Evolutionary conservation across 2,329 filamentous ascomycete species (phyloP), one percentile per base, ranked within the genome.

Genomic region (Pleurostoma richardsiae): DNA sequence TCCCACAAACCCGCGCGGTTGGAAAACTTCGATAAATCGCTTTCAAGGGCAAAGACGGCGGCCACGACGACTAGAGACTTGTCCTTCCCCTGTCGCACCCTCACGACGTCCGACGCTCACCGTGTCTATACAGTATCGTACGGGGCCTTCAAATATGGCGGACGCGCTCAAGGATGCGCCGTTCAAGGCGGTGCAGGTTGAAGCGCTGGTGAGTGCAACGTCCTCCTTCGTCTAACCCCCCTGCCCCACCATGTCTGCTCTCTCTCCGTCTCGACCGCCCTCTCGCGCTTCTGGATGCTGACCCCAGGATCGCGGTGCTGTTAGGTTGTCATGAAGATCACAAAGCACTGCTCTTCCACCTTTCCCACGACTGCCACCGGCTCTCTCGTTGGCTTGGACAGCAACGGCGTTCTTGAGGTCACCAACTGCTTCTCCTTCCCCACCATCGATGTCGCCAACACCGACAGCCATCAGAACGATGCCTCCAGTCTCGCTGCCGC

Each of bases 341-440:
- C 95, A 71, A 96, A 95, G 74, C 91, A 96, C 76, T 90, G 88
- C 74, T 86, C 90, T 48, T 82, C 88, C 60, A 80, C 81, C 46
- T 96, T 96, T 73, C 92, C 92, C 42, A 92, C 90, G 44, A 85
- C 85, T 47, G 90, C 90, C 48, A 96, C 91, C 47, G 92, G 92
- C 52, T 89, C 87, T 52, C 81, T 96, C 52, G 90, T 96, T 50
- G 94, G 94, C 59, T 91, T 97, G 88, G 92, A 97, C 69, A 81
- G 82, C 60, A 83, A 86, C 55, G 82, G 82, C 54, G 77, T 84
- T 50, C 82, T 97, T 52, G 86, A 97, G 73, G 77, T 97, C 72
- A 97, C 94, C 59, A 97, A 97, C 77, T 82, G 83, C 55, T 99
- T 97, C 73, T 86, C 90, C 39, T 96, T 96, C 76, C 94, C 94